A percentile compares a stretch with the other conserved stretches of the same genome.
Conservation (phyloP, 2,329 filamentous ascomycete genomes). For the Chaetomium strumarium region DNA sequence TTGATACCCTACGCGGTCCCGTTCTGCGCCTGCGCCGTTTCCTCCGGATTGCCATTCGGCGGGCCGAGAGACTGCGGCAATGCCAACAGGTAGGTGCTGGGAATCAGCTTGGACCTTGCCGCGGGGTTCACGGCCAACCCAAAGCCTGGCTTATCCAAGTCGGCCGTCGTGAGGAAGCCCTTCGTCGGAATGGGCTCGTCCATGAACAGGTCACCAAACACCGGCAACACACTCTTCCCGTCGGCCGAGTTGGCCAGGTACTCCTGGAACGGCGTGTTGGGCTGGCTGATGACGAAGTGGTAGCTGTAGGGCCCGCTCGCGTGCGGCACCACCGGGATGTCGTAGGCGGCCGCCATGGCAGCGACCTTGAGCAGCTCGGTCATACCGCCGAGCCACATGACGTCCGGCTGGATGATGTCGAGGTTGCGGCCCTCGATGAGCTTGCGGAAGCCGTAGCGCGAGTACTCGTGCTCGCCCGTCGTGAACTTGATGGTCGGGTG, state of each 20-base stretch:
- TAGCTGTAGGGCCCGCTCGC: slow-evolving; percentile 92
- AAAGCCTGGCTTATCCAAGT: slow-evolving; percentile 85
- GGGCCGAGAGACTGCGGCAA: slow-evolving; percentile 47
- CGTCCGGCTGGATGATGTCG: slow-evolving; percentile 91
- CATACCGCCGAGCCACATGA: slow-evolving; percentile 95
- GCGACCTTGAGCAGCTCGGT: slow-evolving; percentile 87
- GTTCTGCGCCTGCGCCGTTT: slow-evolving; percentile 12
- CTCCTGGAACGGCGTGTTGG: slow-evolving; percentile 92
- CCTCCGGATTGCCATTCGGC: slow-evolving; percentile 23
- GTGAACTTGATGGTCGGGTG: slow-evolving; percentile 91
- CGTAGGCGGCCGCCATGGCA: slow-evolving; percentile 85
- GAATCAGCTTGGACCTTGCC: slow-evolving; percentile 64
- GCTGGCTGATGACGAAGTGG: slow-evolving; percentile 90
- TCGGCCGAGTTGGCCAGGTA: slow-evolving; percentile 92
- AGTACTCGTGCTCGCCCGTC: slow-evolving; percentile 94
- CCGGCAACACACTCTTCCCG: slow-evolving; percentile 80
- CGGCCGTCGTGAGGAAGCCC: slow-evolving; percentile 71
- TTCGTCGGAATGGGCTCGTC: slow-evolving; percentile 85
- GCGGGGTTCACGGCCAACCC: slow-evolving; percentile 80
- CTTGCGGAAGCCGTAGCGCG: slow-evolving; percentile 89
- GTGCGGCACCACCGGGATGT: slow-evolving; percentile 92
- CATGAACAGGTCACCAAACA: slow-evolving; percentile 85
- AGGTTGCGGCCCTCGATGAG: slow-evolving; percentile 86
- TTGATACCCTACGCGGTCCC: slow-evolving; percentile 33
- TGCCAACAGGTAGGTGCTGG: slow-evolving; percentile 66